These are phyloP conservation scores for Mortierella sp. DNA, from an alignment of 371 early-diverging fungal genomes.

Conservation along the genomic window DNA sequence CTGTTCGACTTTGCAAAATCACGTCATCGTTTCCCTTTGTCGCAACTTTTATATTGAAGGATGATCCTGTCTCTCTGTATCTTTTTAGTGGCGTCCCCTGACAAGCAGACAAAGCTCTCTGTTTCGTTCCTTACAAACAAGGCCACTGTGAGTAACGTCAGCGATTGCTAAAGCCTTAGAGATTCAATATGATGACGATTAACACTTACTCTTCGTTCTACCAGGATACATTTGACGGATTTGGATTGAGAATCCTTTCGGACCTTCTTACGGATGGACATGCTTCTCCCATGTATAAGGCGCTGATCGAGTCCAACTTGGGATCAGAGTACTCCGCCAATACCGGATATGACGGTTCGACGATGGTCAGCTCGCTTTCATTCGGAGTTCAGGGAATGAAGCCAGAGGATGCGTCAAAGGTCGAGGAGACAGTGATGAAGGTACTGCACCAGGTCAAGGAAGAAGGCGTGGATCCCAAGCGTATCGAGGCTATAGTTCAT, in stretches of 20 bases:
- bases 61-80: constrained; percentile 5
- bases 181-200: too few relatives aligned
- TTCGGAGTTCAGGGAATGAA: constrained; percentile 70
- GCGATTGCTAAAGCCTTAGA: background rate
- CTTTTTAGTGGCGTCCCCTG: constrained; percentile 74
- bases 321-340: constrained; percentile 92
- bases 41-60: background rate
- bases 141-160: constrained; percentile 61
- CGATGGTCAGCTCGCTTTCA: constrained; percentile 63
- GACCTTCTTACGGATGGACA: constrained; percentile 88
- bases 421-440: constrained; percentile 76
- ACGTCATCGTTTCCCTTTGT: background rate
- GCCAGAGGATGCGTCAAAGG: constrained; percentile 54
- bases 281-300: constrained; percentile 94
- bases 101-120: constrained; percentile 83
- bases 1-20: background rate
- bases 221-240: constrained; percentile 85
- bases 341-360: constrained; percentile 87
- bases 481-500: constrained; percentile 91
- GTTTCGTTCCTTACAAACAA: constrained; percentile 86
- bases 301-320: constrained; percentile 93
- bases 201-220: background rate
- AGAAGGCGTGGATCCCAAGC: constrained; percentile 81
- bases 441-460: constrained; percentile 75
- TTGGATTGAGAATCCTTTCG: constrained; percentile 83